Base-by-base conservation (phyloP, 1,284 basidiomycete species). In the Trametes hirsuta region DNA sequence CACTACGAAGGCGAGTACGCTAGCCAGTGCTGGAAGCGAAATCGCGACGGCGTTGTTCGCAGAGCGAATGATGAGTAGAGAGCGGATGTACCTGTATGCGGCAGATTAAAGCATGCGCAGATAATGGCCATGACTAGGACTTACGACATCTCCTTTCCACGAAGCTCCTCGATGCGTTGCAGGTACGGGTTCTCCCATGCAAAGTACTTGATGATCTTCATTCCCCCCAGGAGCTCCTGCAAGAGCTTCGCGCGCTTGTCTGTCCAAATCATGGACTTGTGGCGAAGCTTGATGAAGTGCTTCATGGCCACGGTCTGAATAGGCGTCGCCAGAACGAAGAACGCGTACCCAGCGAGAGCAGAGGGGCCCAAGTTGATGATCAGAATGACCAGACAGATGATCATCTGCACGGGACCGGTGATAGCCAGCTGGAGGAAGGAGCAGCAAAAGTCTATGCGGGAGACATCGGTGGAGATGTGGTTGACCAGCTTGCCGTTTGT, bases 391-490 rank as follows among this genome's bases (percentile, higher is more conserved):
- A 91, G 80, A 72, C 88, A 94, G 57, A 91, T 86, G 44, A 77
- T 71, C 76, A 91, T 81, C 70, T 91, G 87, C 46, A 91, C 83
- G 0, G 90, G 91, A 0, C 89, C 84, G 2, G 90, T 81, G 85
- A 93, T 93, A 18, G 84, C 78, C 80, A 93, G 85, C 64, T 91
- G 88, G 71, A 94, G 92, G 79, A 90, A 95, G 3, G 90, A 91
- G 49, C 86, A 84, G 64, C 89, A 91, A 71, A 95, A 98, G 72
- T 97, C 95, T 71, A 98, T 93, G 39, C 95, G 84, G 15, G 88
- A 91, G 35, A 94, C 87, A 74, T 98, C 96, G 0, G 95, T 96
- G 4, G 93, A 95, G 66, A 98, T 96, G 75, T 96, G 93, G 70
- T 95, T 97, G 62, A 97, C 88, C 42, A 96, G 83, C 70, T 90